Evolutionary conservation across 164 flowering plant species (phyloP), one percentile per base, ranked within the genome.

Genomic region (Stephania japonica): DNA sequence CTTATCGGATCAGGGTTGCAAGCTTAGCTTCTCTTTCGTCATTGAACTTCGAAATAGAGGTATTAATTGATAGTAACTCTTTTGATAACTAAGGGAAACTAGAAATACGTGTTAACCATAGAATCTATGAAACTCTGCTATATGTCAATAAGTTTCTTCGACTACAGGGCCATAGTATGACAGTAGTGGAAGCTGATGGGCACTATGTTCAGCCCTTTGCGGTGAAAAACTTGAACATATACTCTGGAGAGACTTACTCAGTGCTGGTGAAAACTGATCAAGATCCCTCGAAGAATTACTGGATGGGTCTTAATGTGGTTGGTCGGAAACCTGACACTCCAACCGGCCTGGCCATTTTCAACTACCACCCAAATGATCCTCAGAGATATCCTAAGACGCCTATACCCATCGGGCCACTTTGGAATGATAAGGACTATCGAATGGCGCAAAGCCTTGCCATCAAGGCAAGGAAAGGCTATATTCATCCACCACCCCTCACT

Each of bases 141-240:
- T 56, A 56, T 13, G 18, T 56, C 38, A 32, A 56, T 56, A 32
- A 32, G 8, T 14, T 56, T 68, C 11, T 1, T 62, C 7, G 11
- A 32, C n/a, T 59, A 44, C 72, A 91, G 97, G 90, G 93, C 2
- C 98, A 94, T 65, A 89, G 89, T 65, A 82, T 94, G 97, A 92
- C 95, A 2, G 88, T 94, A 2, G 95, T 92, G 2, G 97, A 92
- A 81, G 87, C 98, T 0, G 98, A 94, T 62, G 98, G 98, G 5
- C 90, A 92, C 77, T 81, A 86, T 67, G 95, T 91, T 0, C 92
- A 92, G 71, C 98, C 97, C 12, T 84, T 92, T 67, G 82, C 80
- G 13, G 83, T 88, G 0, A 76, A 92, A 59, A 88, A 85, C 73
- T 76, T 92, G 10, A 84, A 84, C 77, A 85, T 94, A 3, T 94